Evolutionary conservation across 306 rosid genomes (phyloP).

Genomic region (Lagenaria siceraria): DNA sequence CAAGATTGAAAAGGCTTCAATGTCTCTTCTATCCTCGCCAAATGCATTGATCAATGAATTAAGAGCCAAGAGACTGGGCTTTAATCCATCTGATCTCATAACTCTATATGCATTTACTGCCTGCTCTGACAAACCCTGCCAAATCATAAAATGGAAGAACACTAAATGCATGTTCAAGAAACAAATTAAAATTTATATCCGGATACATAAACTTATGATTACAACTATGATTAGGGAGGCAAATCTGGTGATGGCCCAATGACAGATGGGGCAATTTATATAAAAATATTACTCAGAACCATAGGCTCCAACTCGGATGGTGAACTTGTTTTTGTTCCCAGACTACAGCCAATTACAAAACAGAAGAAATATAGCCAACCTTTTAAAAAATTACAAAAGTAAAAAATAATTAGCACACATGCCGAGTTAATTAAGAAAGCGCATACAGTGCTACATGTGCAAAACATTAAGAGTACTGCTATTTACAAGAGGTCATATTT

Average conservation of each 20-base stretch:
- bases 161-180: constrained; percentile 13
- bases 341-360: background rate
- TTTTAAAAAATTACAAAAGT: background rate
- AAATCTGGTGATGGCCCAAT: background rate
- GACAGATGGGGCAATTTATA: background rate
- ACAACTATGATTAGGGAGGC: background rate
- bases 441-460: background rate
- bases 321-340: background rate
- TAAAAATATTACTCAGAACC: background rate
- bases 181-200: too few species aligned
- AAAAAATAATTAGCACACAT: background rate
- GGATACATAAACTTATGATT: background rate
- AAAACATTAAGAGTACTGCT: background rate
- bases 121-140: constrained; percentile 81
- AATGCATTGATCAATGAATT: constrained; percentile 84
- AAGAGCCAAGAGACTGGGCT: constrained; percentile 80
- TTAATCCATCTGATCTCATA: constrained; percentile 73
- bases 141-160: constrained; percentile 13
- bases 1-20: constrained; percentile 86
- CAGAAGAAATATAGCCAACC: background rate
- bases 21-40: constrained; percentile 83
- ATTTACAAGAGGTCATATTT: background rate
- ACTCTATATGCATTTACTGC: constrained; percentile 72
- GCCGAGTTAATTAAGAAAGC: background rate
- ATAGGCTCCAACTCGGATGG: background rate